Conservation (phyloP, 208 protist species). For the Trypanosoma lewisi region DNA sequence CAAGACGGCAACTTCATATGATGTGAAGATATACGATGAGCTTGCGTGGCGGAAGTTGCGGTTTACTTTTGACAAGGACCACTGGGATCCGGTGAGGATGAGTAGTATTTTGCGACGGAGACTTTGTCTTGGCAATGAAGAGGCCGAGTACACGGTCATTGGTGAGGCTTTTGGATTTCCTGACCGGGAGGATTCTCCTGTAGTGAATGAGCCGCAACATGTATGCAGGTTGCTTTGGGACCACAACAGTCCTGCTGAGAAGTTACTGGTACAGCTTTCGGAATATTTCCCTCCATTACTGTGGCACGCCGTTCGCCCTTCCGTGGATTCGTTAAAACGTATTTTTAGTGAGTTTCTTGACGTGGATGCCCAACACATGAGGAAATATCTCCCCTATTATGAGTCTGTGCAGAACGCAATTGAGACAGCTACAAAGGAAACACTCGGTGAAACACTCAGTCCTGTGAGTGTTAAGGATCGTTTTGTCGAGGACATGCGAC, state of each 20-base stretch:
- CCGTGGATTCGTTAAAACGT: slow-evolving; percentile 62
- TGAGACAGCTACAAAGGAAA: slow-evolving; percentile 74
- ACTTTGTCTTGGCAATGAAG: slow-evolving; percentile 77
- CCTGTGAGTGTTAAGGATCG: slow-evolving; percentile 79
- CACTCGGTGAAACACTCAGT: slow-evolving; percentile 66
- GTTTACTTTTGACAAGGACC: slow-evolving; percentile 81
- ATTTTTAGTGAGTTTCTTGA: slow-evolving; percentile 90
- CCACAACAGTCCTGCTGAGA: slow-evolving; percentile 85
- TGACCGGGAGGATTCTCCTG: slow-evolving; percentile 85
- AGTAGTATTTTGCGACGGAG: slow-evolving; percentile 74
- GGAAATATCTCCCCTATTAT: slow-evolving; percentile 88
- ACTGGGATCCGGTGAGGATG: slow-evolving; percentile 80
- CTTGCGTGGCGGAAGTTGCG: slow-evolving; percentile 72
- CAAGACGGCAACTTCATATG: slow-evolving; percentile 79
- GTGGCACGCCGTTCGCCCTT: slow-evolving; percentile 89
- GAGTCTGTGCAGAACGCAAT: slow-evolving; percentile 82
- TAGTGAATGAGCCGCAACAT: slow-evolving; percentile 86
- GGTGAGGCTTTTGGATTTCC: slow-evolving; percentile 91
- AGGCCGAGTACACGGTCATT: slow-evolving; percentile 89
- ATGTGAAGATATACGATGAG: slow-evolving; percentile 88
- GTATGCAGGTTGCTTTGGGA: slow-evolving; percentile 86
- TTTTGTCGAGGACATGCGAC: slow-evolving; percentile 89
- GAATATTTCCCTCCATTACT: slow-evolving; percentile 87
- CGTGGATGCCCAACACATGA: slow-evolving; percentile 89
- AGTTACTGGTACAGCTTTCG: slow-evolving; percentile 89